Base-by-base conservation (phyloP, 305 asterid species). In the Fraxinus sp. region DNA sequence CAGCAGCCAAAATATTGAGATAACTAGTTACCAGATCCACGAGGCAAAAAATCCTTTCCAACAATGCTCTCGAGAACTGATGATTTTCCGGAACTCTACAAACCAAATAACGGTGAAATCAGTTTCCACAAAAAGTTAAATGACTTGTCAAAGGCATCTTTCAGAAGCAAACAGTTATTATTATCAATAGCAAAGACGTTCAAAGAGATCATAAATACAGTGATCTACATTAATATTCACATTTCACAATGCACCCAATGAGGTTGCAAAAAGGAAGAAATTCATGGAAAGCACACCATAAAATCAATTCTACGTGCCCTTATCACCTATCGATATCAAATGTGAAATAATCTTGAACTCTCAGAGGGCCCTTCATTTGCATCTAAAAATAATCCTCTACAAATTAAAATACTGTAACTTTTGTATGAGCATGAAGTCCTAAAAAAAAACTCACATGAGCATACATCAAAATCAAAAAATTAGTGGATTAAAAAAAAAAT, bases 1-100 rank as follows among this genome's bases (percentile, higher is more conserved):
- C 49, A 77, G 83, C 49, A 81, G 66, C 78, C 78, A 26, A 77
- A 32, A 46, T 9, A 80, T 49, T 70, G 80, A 79, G 24, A 22
- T 55, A 33, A 35, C 18, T 46, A 72, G 24, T 83, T 89, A 93
- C 98, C 98, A 37, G 98, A 93, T 89, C 98, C 98, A 84, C 98
- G 95, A 74, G 98, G 98, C 89, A 93, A 85, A 78, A 93, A 92
- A 84, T 93, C 98, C 89, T 93, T 92, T 41, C 97, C 98, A 1
- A 93, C 97, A 82, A 89, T 79, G 87, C 98, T 93, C 85, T 93
- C 98, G 22, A 93, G 93, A 18, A 93, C 98, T 0, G 98, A 93
- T 22, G 98, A 93, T 88, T 93, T 93, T 72, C 98, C 98, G 71
- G 95, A 93, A 84, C 98, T 93, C 98, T 93, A 83, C 59, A 83